Base-by-base conservation (phyloP, 352 stramenopile species). In the Phytophthora crassamura region DNA sequence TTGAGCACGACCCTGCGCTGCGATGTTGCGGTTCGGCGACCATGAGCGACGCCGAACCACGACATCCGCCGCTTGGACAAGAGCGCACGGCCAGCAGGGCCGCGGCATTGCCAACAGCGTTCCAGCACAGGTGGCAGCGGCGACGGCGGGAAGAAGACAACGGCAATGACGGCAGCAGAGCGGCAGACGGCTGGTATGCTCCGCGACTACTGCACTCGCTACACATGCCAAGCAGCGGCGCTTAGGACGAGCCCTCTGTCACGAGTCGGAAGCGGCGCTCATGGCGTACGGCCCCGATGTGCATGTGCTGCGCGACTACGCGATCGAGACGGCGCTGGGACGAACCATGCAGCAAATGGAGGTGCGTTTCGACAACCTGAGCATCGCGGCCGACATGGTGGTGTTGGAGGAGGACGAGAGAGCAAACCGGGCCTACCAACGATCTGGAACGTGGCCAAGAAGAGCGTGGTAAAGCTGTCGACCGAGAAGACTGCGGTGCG, bases 401-500 rank as follows among this genome's bases (percentile, higher is more conserved):
- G 51, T 76, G 16, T 46, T 62, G 33, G 35, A 63, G 11, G 47
- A 69, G 18, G 51, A 67, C 30, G n/a, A n/a, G 57, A 53, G 16
- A 48, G 28, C 12, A 72, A 67, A 43, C 35, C 47, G 0, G 58
- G 79, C 38, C 53, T 86, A 49, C 77, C 77, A 25, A 87, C 78
- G 30, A 18, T 87, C n/a, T 66, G 50, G 10, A 84, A 84, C 64
- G 68, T 67, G 10, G 50, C 67, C 42, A 78, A 79, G 65, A 75
- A 76, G 50, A 39, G 40, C 14, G 33, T 86, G 45, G 39, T 52
- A 28, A 54, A 64, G 22, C 42, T 82, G 34, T 57, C 56, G 14
- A 58, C 67, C 59, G 72, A 70, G 52, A 85, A 85, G 54, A 53
- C n/a, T n/a, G n/a, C n/a, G n/a, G n/a, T n/a, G n/a, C n/a, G n/a